Conservation (phyloP, 257 asterid species). For the Henckelia pumila region DNA sequence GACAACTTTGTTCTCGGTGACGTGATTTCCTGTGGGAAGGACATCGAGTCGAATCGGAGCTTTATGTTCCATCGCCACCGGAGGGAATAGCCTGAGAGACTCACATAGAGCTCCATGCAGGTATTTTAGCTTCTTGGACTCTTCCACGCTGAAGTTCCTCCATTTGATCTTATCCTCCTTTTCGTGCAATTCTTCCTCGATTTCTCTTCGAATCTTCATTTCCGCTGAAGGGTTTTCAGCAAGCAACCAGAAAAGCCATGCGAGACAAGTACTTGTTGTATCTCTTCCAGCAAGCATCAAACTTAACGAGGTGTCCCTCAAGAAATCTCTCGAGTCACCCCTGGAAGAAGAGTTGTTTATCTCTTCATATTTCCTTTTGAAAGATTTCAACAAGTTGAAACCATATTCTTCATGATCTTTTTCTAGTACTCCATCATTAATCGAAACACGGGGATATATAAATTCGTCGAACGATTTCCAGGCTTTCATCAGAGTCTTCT, state of each 20-base stretch:
- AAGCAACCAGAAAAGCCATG: constrained; percentile 51
- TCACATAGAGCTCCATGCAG: constrained; percentile 50
- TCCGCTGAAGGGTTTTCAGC: constrained; percentile 30
- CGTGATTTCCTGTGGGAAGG: constrained; percentile 33
- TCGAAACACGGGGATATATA: constrained; percentile 19
- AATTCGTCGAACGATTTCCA: constrained; percentile 35
- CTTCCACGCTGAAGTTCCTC: constrained; percentile 31
- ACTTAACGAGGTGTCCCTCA: constrained; percentile 36
- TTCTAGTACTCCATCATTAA: constrained; percentile 1
- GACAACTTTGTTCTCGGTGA: constrained; percentile 12
- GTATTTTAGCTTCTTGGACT: constrained; percentile 31
- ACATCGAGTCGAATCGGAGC: constrained; percentile 22
- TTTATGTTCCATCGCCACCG: constrained; percentile 39
- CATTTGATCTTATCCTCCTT: constrained; percentile 7
- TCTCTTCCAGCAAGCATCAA: constrained; percentile 48
- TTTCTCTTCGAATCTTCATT: constrained; percentile 34
- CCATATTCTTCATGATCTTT: neutral
- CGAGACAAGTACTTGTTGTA: constrained; percentile 40
- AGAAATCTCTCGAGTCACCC: constrained; percentile 3
- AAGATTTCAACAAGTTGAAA: constrained; percentile 15
- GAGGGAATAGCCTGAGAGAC: constrained; percentile 42
- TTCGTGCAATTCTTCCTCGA: constrained; percentile 15
- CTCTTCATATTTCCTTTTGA: constrained; percentile 21
- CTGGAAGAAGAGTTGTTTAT: neutral
- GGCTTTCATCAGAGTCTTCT: constrained; percentile 28